A percentile compares a stretch with the other conserved stretches of the same genome.
Evolutionary conservation across 257 asterid genomes (phyloP).

Genomic region (Cordia subcordata): DNA sequence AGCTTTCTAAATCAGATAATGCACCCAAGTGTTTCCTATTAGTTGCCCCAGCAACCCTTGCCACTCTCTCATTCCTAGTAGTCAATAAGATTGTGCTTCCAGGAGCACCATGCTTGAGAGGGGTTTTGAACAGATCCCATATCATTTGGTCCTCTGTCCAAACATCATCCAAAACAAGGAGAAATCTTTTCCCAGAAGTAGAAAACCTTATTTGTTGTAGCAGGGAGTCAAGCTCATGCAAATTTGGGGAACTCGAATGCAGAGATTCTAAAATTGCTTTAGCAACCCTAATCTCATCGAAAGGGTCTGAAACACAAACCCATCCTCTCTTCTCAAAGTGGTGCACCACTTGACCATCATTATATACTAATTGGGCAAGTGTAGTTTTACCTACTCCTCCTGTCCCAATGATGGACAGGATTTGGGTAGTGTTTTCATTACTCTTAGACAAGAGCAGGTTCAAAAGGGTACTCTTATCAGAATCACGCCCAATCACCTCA

Average conservation of each 20-base stretch:
- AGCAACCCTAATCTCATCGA: too few species aligned
- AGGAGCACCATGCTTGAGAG: background rate
- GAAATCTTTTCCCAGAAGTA: too few species aligned
- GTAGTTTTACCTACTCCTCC: too few species aligned
- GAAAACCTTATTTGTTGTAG: background rate
- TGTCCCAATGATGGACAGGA: too few species aligned
- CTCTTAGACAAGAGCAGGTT: too few species aligned
- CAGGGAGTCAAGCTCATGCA: slow-evolving; percentile 14
- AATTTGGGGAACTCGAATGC: background rate
- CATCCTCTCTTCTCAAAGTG: too few species aligned
- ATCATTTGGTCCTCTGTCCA: background rate
- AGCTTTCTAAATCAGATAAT: background rate
- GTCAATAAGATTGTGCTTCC: background rate
- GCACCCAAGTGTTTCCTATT: background rate
- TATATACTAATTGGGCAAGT: too few species aligned
- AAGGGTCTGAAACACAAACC: too few species aligned
- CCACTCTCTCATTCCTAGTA: background rate
- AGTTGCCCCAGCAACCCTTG: background rate
- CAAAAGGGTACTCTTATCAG: too few species aligned
- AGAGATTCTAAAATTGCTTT: slow-evolving; percentile 25
- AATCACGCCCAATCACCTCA: too few species aligned
- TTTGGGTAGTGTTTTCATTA: too few species aligned
- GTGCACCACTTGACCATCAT: too few species aligned
- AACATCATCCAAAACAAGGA: background rate
- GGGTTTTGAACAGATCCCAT: background rate